Evolutionary conservation across 2,329 filamentous ascomycete genomes (phyloP).

Genomic region (Neonectria ditissima): DNA sequence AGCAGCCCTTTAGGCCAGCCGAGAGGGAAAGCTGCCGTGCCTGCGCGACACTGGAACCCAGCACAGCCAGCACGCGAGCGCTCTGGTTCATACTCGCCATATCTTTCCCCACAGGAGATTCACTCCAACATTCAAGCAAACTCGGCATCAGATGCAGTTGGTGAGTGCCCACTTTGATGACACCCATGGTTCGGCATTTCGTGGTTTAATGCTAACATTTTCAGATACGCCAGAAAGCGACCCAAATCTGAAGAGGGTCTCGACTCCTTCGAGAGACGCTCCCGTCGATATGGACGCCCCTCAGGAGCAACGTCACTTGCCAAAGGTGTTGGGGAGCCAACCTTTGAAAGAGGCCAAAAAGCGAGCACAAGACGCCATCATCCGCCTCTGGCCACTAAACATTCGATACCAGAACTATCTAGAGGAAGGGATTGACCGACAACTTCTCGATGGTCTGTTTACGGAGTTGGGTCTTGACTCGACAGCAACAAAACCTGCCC

Average conservation of each 20-base stretch:
- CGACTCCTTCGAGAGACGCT: neutral
- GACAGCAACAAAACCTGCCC: neutral
- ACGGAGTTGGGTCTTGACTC: slow-evolving; percentile 73
- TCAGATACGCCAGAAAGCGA: slow-evolving; percentile 27
- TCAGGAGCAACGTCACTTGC: neutral
- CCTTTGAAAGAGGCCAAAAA: slow-evolving; percentile 59
- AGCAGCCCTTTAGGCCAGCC: too few relatives aligned
- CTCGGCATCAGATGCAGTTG: slow-evolving; percentile 25
- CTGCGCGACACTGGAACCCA: slow-evolving; percentile 1
- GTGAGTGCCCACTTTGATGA: slow-evolving; percentile 3
- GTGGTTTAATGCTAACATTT: slow-evolving; percentile 21
- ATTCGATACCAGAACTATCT: slow-evolving; percentile 81
- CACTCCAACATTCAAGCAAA: slow-evolving; percentile 37
- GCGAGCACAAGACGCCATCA: slow-evolving; percentile 74
- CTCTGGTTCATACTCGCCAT: slow-evolving; percentile 66
- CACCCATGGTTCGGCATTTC: neutral
- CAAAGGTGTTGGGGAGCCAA: slow-evolving; percentile 4
- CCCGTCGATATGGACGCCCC: neutral
- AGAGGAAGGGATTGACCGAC: slow-evolving; percentile 76
- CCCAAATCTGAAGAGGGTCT: neutral
- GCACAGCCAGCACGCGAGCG: slow-evolving; percentile 53
- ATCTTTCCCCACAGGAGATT: slow-evolving; percentile 63
- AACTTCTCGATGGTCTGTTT: slow-evolving; percentile 73
- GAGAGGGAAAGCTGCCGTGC: neutral
- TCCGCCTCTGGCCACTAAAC: slow-evolving; percentile 73